Conservation (phyloP, 1,284 basidiomycete species). For the Singerocomus rubriflavus region DNA sequence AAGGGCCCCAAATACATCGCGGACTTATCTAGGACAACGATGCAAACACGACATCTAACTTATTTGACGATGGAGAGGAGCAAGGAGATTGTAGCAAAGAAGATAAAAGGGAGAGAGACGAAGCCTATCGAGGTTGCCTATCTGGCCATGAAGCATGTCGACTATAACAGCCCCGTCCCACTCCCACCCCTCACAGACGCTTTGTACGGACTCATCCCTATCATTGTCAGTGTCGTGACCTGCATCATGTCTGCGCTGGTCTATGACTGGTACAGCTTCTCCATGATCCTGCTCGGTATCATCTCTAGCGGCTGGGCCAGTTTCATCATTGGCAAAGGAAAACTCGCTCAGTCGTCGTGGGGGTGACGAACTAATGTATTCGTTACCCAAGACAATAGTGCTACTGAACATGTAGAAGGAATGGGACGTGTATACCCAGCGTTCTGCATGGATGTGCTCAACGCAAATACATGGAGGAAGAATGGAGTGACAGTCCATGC, state of each 20-base stretch:
- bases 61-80: slow-evolving; percentile 20
- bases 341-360: no score
- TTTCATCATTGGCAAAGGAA: slow-evolving; percentile 20
- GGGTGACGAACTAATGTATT: no score
- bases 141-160: slow-evolving; percentile 14
- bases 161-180: slow-evolving; percentile 2
- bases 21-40: slow-evolving; percentile 21
- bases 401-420: no score
- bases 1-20: slow-evolving; percentile 26
- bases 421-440: no score
- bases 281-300: slow-evolving; percentile 32
- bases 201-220: slow-evolving; percentile 24
- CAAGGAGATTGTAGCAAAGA: neutral
- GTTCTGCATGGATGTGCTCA: no score
- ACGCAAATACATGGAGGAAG: no score
- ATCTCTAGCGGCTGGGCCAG: slow-evolving; percentile 27
- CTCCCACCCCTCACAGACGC: slow-evolving; percentile 5
- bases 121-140: slow-evolving; percentile 14
- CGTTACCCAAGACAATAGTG: no score
- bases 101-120: slow-evolving; percentile 17
- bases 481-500: no score
- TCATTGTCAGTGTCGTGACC: slow-evolving; percentile 19
- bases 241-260: slow-evolving; percentile 21
- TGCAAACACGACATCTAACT: slow-evolving; percentile 26
- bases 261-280: slow-evolving; percentile 27